Evolutionary conservation across 1,284 basidiomycete species (phyloP).

Genomic region (Marasmius oreades): DNA sequence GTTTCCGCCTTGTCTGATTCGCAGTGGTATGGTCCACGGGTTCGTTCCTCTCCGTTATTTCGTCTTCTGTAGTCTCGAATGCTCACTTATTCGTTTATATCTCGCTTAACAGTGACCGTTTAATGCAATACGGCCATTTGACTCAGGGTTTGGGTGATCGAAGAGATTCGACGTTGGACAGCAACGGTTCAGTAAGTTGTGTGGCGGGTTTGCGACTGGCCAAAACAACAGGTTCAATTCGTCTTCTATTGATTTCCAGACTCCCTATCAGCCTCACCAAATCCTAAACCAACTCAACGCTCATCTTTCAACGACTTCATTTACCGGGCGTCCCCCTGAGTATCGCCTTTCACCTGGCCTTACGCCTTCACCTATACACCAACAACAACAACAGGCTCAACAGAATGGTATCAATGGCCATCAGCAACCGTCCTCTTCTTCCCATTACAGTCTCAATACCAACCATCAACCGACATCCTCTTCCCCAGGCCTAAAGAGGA

Average conservation of each 20-base stretch:
- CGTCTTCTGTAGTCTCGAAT: neutral
- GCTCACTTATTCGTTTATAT: neutral
- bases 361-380: slow-evolving; percentile 27
- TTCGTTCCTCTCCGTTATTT: neutral
- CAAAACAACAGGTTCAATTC: slow-evolving; percentile 12
- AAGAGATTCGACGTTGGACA: slow-evolving; percentile 43
- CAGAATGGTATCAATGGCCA: slow-evolving; percentile 10
- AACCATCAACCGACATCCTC: slow-evolving; percentile 23
- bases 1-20: neutral
- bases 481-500: slow-evolving; percentile 51
- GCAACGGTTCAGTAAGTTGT: slow-evolving; percentile 38
- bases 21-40: neutral
- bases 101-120: slow-evolving; percentile 35
- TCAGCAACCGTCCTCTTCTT: slow-evolving; percentile 6
- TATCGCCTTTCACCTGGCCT: slow-evolving; percentile 32
- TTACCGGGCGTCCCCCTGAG: slow-evolving; percentile 23
- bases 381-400: neutral
- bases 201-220: neutral
- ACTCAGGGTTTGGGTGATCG: slow-evolving; percentile 33
- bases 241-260: slow-evolving; percentile 25
- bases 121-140: slow-evolving; percentile 48
- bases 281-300: slow-evolving; percentile 43
- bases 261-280: slow-evolving; percentile 45
- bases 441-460: slow-evolving; percentile 3
- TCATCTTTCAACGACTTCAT: slow-evolving; percentile 25